These are phyloP conservation scores for Pyricularia grisea DNA, from an alignment of 2,329 filamentous ascomycete species.

Conservation along the genomic window DNA sequence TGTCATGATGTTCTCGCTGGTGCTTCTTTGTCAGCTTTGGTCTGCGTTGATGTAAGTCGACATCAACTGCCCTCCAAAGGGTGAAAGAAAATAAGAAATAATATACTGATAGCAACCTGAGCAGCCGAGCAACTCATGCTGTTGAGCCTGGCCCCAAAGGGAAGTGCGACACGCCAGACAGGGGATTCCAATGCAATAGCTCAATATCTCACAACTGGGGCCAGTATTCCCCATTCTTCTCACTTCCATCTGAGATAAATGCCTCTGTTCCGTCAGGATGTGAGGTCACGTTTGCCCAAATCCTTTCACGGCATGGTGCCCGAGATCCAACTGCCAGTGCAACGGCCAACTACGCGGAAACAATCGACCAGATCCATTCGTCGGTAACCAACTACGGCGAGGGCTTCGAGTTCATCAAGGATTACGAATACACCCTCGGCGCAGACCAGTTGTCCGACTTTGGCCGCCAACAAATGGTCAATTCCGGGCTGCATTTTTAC, in stretches of 20 bases:
- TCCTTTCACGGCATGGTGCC: slow-evolving; percentile 78
- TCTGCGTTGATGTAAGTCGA: slow-evolving; percentile 14
- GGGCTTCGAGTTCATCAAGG: slow-evolving; percentile 59
- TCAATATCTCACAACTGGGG: slow-evolving; percentile 65
- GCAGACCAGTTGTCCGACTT: slow-evolving; percentile 47
- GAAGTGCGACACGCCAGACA: slow-evolving; percentile 41
- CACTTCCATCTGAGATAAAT: slow-evolving; percentile 58
- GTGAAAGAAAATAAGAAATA: not conserved
- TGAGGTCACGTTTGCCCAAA: slow-evolving; percentile 66
- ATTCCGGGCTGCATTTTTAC: slow-evolving; percentile 71
- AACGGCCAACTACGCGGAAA: slow-evolving; percentile 49
- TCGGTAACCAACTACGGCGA: slow-evolving; percentile 45
- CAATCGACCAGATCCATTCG: slow-evolving; percentile 57
- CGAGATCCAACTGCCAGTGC: slow-evolving; percentile 69
- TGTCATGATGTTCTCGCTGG: slow-evolving; percentile 9
- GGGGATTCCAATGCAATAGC: slow-evolving; percentile 54
- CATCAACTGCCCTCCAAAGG: not conserved
- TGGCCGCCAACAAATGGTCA: slow-evolving; percentile 59
- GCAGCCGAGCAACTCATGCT: not conserved
- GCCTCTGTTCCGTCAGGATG: slow-evolving; percentile 56
- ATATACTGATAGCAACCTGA: not conserved
- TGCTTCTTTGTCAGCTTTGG: slow-evolving; percentile 7
- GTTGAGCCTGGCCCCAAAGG: not conserved
- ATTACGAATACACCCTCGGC: slow-evolving; percentile 59
- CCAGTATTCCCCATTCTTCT: slow-evolving; percentile 80